These are phyloP conservation scores for Talaromyces sp. DNA, from an alignment of 2,329 filamentous ascomycete species.

Conservation along the genomic window DNA sequence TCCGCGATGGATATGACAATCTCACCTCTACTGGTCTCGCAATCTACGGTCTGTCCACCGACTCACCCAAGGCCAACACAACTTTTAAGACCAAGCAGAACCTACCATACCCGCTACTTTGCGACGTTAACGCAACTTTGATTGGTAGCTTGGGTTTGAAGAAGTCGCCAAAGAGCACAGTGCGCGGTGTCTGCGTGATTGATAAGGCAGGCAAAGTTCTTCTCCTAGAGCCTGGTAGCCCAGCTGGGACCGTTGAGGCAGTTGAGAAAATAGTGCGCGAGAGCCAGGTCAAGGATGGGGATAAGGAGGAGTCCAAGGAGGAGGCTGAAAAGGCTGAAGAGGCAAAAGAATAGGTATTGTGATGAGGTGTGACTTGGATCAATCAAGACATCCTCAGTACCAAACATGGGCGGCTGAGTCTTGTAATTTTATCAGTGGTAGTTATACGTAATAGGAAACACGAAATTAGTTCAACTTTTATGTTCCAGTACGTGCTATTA, in stretches of 20 bases:
- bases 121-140: conserved; percentile 70
- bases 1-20: conserved; percentile 77
- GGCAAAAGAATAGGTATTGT: neutral
- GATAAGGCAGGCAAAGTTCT: conserved; percentile 79
- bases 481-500: neutral
- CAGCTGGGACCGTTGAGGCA: conserved; percentile 71
- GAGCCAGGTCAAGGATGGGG: conserved; percentile 25
- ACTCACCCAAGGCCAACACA: conserved; percentile 87
- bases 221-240: conserved; percentile 69
- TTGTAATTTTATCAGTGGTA: conserved; percentile 1
- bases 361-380: neutral
- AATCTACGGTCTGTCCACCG: conserved; percentile 86
- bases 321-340: conserved; percentile 14
- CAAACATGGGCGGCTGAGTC: neutral
- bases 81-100: conserved; percentile 90
- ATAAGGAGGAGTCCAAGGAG: neutral
- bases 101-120: conserved; percentile 82
- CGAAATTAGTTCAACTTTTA: too few species aligned
- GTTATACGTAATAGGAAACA: neutral
- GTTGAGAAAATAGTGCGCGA: conserved; percentile 68
- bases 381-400: neutral
- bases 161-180: conserved; percentile 76
- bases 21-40: conserved; percentile 75
- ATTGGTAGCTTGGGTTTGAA: conserved; percentile 86
- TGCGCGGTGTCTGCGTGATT: conserved; percentile 82